These are phyloP conservation scores for Mucuna pruriens DNA, from an alignment of 306 rosid genomes.

Conservation along the genomic window DNA sequence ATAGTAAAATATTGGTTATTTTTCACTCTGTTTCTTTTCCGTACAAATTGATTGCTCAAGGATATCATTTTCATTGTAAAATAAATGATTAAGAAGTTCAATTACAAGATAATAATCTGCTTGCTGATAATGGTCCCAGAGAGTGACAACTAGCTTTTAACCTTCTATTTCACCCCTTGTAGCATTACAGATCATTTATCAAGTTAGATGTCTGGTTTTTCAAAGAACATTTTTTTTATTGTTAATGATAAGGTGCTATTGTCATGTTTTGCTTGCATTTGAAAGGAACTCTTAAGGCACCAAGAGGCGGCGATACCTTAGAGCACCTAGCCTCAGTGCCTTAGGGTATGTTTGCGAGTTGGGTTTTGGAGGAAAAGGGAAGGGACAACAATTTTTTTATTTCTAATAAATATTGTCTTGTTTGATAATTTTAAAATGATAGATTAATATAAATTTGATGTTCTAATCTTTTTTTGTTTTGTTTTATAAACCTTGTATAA, in stretches of 20 bases:
- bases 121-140: not conserved
- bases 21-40: not conserved
- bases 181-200: not conserved
- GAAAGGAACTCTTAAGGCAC: not conserved
- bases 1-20: too few relatives aligned
- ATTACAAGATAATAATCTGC: not conserved
- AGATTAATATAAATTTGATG: not conserved
- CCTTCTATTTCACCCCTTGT: not conserved
- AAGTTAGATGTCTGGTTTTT: not conserved
- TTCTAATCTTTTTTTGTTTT: not conserved
- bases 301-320: not conserved
- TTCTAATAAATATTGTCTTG: not conserved
- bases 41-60: not conserved
- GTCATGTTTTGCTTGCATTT: not conserved
- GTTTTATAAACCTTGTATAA: not conserved
- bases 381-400: too few relatives aligned
- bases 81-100: not conserved
- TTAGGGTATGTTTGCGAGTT: not conserved
- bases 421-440: not conserved
- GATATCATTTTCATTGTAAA: not conserved
- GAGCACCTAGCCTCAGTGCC: not conserved
- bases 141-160: not conserved
- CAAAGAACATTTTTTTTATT: not conserved
- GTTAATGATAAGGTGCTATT: not conserved
- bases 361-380: too few relatives aligned